phyloP scores from a whole-genome alignment of 345 rosid species.

The Erodium maritimum region DNA sequence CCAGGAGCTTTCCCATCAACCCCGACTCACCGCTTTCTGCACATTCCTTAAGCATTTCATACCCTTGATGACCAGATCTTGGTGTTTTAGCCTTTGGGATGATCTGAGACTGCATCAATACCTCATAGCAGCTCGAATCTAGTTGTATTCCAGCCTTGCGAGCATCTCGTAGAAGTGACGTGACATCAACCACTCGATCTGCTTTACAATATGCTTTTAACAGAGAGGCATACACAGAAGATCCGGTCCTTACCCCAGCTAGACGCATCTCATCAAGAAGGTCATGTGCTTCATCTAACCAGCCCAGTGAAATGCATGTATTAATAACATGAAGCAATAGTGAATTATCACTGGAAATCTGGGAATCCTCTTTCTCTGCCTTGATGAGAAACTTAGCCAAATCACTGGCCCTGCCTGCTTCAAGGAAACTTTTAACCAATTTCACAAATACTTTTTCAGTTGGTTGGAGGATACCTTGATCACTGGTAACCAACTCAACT shows the following conservation, averaged over 20 bases:
- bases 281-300: conserved; percentile 91
- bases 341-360: conserved; percentile 58
- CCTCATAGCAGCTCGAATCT: conserved; percentile 68
- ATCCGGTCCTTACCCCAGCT: conserved; percentile 55
- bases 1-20: conserved; percentile 72
- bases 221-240: conserved; percentile 62
- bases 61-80: conserved; percentile 43
- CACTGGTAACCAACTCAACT: conserved; percentile 53
- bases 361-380: conserved; percentile 63
- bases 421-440: conserved; percentile 72
- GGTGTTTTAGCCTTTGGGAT: conserved; percentile 50
- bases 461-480: conserved; percentile 71
- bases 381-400: conserved; percentile 60
- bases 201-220: conserved; percentile 66
- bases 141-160: conserved; percentile 80
- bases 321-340: conserved; percentile 53
- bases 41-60: conserved; percentile 61
- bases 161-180: conserved; percentile 72
- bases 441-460: conserved; percentile 56
- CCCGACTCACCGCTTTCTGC: conserved; percentile 53
- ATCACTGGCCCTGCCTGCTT: conserved; percentile 58
- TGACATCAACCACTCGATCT: conserved; percentile 44
- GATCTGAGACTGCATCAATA: conserved; percentile 47
- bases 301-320: conserved; percentile 68
- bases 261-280: conserved; percentile 83